Evolutionary conservation across 192 early-diverging fungal genomes (phyloP), one percentile per base, ranked within the genome.

Genomic region (Cladochytrium replicatum): DNA sequence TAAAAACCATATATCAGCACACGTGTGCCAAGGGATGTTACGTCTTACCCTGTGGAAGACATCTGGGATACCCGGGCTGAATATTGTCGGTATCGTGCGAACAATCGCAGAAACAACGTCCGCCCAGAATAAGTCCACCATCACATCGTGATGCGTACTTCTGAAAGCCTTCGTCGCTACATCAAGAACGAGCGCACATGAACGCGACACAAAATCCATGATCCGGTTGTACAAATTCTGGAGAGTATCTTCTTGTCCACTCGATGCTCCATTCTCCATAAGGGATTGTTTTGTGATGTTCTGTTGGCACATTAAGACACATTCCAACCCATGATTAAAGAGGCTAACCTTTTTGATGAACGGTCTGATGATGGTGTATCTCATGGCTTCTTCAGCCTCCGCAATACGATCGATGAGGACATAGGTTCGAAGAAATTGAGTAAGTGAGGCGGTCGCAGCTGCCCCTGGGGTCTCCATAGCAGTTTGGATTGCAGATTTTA

Each of bases 371-470:
- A 72, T 51, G n/a, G 54, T 34, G 23, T 60, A 40, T 5, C 34
- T 3, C 31, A 87, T 78, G 2, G 85, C 72, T 15, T 63, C 48
- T 22, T 80, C 81, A 3, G 86, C 86, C 15, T 78, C 77, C 3
- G 48, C 43, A 0, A 75, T 73, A 40, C 79, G 69, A 42, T 89
- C 86, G 21, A 89, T 78, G 28, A 83, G 55, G 13, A 82, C 74
- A 56, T 85, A 89, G 0, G 79, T 87, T 24, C 86, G 61, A 9
- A 89, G 55, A 29, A 70, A 83, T 55, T 89, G 86, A 1, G 76
- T 68, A 6, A 89, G 55, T 1, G 67, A 57, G 11, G 72, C 61
- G 4, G 61, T 64, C 8, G 71, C 58, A 2, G 67, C 26, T 13
- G 41, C n/a, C 47, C 23, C 48, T 43, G n/a, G 56, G 50, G 5